phyloP scores from a whole-genome alignment of 345 rosid species.

The Corchorus capsularis region DNA sequence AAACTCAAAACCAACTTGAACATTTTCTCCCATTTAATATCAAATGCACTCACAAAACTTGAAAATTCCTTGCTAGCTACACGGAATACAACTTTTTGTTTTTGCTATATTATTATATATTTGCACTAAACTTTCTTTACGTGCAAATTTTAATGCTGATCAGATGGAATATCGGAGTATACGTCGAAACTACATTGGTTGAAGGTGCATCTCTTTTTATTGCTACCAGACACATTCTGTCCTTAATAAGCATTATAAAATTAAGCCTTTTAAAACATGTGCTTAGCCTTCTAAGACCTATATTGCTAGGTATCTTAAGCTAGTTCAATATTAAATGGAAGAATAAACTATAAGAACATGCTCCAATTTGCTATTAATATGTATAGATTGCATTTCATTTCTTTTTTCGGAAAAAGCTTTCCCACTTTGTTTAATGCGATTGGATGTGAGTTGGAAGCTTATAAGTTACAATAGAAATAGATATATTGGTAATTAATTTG shows the following conservation, averaged over 20 bases:
- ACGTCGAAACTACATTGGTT: background rate
- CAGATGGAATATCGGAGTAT: background rate
- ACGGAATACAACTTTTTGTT: too few species aligned
- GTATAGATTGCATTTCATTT: too few species aligned
- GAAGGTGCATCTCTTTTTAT: background rate
- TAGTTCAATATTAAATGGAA: conserved; percentile 12
- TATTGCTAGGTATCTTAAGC: conserved; percentile 23
- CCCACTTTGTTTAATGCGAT: too few species aligned
- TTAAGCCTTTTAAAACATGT: conserved; percentile 22
- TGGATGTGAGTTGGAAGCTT: too few species aligned
- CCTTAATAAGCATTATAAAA: background rate
- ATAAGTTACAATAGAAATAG: too few species aligned
- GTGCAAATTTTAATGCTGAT: background rate
- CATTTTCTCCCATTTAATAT: too few species aligned
- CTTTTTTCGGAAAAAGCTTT: background rate
- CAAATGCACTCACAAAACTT: too few species aligned
- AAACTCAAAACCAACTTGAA: too few species aligned
- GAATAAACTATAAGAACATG: background rate
- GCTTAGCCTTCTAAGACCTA: conserved; percentile 27
- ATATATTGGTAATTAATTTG: too few species aligned
- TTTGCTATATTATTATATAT: background rate
- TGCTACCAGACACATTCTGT: conserved; percentile 3
- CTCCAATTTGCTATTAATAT: background rate
- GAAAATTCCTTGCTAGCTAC: too few species aligned
- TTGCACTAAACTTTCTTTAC: background rate